Base-by-base conservation (phyloP, 164 flowering plant genomes). In the Protea cynaroides region DNA sequence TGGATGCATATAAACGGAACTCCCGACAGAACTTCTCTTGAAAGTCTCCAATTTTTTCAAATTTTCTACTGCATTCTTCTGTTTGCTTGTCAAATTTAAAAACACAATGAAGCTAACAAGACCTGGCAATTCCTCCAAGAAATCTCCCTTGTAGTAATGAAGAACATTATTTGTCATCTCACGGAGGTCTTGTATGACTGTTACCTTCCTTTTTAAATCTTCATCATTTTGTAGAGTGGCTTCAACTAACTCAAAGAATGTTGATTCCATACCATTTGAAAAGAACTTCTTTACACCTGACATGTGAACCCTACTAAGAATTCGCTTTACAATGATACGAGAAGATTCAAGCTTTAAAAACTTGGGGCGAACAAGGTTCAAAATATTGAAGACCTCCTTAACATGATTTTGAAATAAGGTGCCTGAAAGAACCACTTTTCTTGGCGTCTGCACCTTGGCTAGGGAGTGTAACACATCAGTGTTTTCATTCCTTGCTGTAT, bases 391-490 rank as follows among this genome's bases (percentile, higher is more conserved):
- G 0, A 94, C 97, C 59, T 94, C 99, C 60, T 79, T 76, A 18
- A 94, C 99, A 71, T 86, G 96, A 65, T 94, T 94, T 64, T 94
- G 99, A 54, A 85, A 94, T 0, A 91, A 72, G 13, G 99, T 91
- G 21, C 97, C 99, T 1, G 99, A 91, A 24, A 94, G 83, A 1
- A 94, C 94, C n/a, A 94, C 96, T 64, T 92, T 94, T 19, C 92
- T 66, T 21, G 85, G 84, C 0, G 96, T 88, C 58, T 79, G 75
- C 9, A 94, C 87, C 60, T 76, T 81, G 7, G 85, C 77, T 63
- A 94, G 86, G 21, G 96, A 84, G 43, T 76, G 73, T 25, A 88
- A 53, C 0, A 88, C 75, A 72, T 89, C 85, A 14, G 96, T 91
- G 36, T 83, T 70, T 60, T 84, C 83, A 63, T 89, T 91, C 65